phyloP scores from a whole-genome alignment of 495 filamentous ascomycete species.

The Aspergillus asperescens region DNA sequence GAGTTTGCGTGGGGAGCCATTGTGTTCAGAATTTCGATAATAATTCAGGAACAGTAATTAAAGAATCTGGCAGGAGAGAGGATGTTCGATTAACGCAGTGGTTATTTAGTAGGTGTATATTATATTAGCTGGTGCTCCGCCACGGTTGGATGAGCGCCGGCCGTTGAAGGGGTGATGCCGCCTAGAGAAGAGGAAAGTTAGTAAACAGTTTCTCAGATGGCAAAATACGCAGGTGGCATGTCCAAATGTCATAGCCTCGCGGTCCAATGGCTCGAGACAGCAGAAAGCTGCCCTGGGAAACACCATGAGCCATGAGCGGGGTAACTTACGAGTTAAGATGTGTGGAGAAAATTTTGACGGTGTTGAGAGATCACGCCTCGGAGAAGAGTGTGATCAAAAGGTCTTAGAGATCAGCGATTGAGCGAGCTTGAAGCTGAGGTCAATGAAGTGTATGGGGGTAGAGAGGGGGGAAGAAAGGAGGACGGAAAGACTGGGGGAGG shows the following conservation, averaged over 20 bases:
- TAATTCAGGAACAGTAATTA: slow-evolving; percentile 24
- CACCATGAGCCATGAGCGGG: not conserved
- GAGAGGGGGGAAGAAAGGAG: slow-evolving; percentile 3
- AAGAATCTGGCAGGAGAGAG: slow-evolving; percentile 13
- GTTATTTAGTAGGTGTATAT: slow-evolving; percentile 54
- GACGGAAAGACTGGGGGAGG: not conserved
- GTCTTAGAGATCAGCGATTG: slow-evolving; percentile 3
- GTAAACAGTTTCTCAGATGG: not conserved
- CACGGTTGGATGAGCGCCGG: slow-evolving; percentile 87
- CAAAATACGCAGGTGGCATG: not conserved
- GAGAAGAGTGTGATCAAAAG: slow-evolving; percentile 35
- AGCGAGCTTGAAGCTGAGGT: not conserved
- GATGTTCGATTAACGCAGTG: slow-evolving; percentile 16
- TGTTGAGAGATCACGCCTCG: slow-evolving; percentile 42
- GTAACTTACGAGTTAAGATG: slow-evolving; percentile 45
- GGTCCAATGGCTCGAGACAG: not conserved
- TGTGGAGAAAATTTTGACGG: slow-evolving; percentile 49
- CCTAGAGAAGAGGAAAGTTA: slow-evolving; percentile 41
- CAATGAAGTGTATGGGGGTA: slow-evolving; percentile 8
- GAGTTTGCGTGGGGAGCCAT: slow-evolving; percentile 95
- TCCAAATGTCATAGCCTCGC: not conserved
- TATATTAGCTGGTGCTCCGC: slow-evolving; percentile 76
- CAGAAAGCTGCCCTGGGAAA: not conserved
- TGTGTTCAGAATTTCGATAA: slow-evolving; percentile 26
- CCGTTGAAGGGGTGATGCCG: slow-evolving; percentile 97